Conservation (phyloP, 2,329 filamentous ascomycete species). For the Trichoderma asperellum region DNA sequence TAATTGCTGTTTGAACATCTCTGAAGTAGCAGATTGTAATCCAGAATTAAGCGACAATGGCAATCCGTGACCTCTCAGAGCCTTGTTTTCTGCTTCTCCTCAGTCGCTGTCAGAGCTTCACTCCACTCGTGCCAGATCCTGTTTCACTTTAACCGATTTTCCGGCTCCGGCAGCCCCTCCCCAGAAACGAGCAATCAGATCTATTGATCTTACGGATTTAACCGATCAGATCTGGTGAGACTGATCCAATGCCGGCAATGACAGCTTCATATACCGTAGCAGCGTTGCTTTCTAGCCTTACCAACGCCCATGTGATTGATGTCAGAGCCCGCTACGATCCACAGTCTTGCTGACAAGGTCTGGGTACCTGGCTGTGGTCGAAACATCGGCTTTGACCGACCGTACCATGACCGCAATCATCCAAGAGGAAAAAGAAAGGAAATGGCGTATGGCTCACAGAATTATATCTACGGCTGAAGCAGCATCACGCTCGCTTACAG, state of each 20-base stretch:
- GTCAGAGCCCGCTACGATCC: not conserved
- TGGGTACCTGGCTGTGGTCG: not conserved
- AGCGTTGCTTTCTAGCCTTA: not conserved
- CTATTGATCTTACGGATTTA: not conserved
- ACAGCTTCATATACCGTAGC: not conserved
- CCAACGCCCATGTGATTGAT: not conserved
- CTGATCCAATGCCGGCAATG: not conserved
- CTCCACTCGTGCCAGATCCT: not conserved
- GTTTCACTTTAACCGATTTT: constrained; percentile 24
- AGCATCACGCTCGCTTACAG: not conserved
- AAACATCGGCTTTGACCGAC: not conserved
- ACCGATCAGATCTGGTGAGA: not conserved
- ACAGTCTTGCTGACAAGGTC: not conserved
- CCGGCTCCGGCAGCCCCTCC: not conserved
- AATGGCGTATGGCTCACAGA: not conserved
- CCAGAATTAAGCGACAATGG: not conserved
- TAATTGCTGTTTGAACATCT: not conserved
- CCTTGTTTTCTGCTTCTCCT: not conserved
- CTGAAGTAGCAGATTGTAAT: not conserved
- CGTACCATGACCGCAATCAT: not conserved
- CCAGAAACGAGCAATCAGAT: not conserved
- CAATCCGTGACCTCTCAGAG: not conserved
- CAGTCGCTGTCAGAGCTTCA: not conserved
- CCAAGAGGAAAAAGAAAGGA: not conserved
- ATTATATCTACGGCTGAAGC: not conserved